Percentiles rank a stretch among this genome's conserved stretches.
Conservation (phyloP, 345 rosid genomes). For the Boechera retrofracta region DNA sequence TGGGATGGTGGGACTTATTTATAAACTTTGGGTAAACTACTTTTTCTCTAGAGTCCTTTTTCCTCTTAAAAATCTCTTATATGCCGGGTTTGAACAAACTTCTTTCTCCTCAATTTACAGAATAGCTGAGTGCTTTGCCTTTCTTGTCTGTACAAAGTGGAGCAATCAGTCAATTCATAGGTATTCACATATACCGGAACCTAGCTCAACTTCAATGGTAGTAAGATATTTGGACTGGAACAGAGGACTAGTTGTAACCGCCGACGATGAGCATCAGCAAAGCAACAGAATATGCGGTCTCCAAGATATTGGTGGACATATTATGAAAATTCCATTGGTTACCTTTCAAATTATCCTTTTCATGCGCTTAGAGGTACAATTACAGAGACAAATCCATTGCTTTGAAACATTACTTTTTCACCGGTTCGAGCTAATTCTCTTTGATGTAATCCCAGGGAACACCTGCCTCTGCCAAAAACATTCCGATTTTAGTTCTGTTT, state of each 20-base stretch:
- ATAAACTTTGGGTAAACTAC: slow-evolving; percentile 75
- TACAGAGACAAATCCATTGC: background rate
- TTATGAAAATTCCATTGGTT: slow-evolving; percentile 83
- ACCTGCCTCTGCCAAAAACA: slow-evolving; percentile 67
- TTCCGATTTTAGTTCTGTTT: slow-evolving; percentile 61
- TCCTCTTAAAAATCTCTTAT: background rate
- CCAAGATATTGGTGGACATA: slow-evolving; percentile 89
- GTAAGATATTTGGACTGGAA: slow-evolving; percentile 74
- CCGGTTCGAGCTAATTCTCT: slow-evolving; percentile 5
- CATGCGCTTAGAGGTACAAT: slow-evolving; percentile 85
- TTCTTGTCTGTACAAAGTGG: slow-evolving; percentile 92
- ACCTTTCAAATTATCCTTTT: slow-evolving; percentile 78
- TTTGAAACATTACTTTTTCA: slow-evolving; percentile 1
- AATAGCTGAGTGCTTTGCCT: slow-evolving; percentile 92
- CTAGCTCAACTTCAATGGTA: slow-evolving; percentile 60
- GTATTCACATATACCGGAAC: slow-evolving; percentile 55
- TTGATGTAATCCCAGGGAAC: slow-evolving; percentile 65
- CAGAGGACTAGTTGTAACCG: slow-evolving; percentile 62
- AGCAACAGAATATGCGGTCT: slow-evolving; percentile 63
- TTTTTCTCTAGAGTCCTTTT: slow-evolving; percentile 28
- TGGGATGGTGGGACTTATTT: slow-evolving; percentile 98
- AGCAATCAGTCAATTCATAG: slow-evolving; percentile 87
- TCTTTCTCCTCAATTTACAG: slow-evolving; percentile 49
- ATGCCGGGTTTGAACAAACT: slow-evolving; percentile 19
- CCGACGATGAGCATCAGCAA: slow-evolving; percentile 63